phyloP scores from a whole-genome alignment of 352 stramenopile species.

The Phytophthora colocasiae region DNA sequence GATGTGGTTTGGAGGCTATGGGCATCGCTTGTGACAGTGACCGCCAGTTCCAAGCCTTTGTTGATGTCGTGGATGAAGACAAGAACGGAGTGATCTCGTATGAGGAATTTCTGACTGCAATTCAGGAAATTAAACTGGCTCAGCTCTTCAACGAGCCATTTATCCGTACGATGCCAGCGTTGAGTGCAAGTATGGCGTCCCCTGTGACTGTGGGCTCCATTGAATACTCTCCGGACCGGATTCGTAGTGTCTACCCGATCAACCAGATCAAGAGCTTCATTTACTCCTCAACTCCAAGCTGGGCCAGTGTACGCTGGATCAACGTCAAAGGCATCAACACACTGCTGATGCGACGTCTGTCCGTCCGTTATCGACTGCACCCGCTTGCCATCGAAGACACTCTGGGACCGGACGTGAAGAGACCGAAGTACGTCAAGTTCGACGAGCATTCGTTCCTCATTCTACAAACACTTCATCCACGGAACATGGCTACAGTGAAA shows the following conservation, averaged over 20 bases:
- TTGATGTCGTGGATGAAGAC: constrained; percentile 80
- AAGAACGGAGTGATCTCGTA: constrained; percentile 82
- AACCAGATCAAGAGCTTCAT: constrained; percentile 78
- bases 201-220: constrained; percentile 56
- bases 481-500: constrained; percentile 53
- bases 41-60: constrained; percentile 69
- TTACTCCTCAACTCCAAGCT: constrained; percentile 75
- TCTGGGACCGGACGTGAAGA: constrained; percentile 70
- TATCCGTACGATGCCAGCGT: constrained; percentile 42
- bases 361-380: constrained; percentile 84
- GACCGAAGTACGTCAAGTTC: constrained; percentile 86
- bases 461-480: constrained; percentile 60
- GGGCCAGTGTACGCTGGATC: constrained; percentile 83
- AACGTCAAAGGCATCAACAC: constrained; percentile 69
- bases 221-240: constrained; percentile 78
- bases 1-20: constrained; percentile 71
- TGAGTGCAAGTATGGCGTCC: constrained; percentile 11
- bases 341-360: constrained; percentile 67
- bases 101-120: constrained; percentile 80
- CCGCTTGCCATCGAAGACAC: constrained; percentile 83
- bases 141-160: constrained; percentile 80
- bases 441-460: constrained; percentile 83
- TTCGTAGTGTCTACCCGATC: constrained; percentile 75
- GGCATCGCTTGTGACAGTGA: constrained; percentile 72
- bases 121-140: constrained; percentile 89